phyloP scores from a whole-genome alignment of 306 rosid species.

The Abrus precatorius region DNA sequence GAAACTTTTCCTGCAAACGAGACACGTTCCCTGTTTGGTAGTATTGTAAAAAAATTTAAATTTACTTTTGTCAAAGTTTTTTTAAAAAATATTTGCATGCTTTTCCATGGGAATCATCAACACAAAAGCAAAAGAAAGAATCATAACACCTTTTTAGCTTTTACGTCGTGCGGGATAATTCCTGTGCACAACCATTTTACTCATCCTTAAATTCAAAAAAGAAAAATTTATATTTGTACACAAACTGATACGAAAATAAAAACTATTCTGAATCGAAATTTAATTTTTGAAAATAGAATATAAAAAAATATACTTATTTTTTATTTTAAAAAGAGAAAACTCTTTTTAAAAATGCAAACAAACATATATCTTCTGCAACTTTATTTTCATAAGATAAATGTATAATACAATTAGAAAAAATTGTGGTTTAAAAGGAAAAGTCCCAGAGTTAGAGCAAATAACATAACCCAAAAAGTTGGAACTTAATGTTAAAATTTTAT shows the following conservation, averaged over 20 bases:
- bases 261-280: too few relatives aligned
- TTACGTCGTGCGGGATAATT: slow-evolving; percentile 3
- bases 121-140: neutral
- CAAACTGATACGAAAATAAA: neutral
- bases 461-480: neutral
- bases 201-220: neutral
- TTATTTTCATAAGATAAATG: too few relatives aligned
- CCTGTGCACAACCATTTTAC: neutral
- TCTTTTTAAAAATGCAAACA: too few relatives aligned
- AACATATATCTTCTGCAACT: too few relatives aligned
- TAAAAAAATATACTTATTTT: too few relatives aligned
- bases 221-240: neutral
- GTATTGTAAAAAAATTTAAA: too few relatives aligned
- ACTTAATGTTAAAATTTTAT: too few relatives aligned
- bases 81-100: neutral
- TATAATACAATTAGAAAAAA: too few relatives aligned
- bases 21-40: neutral
- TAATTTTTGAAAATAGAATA: too few relatives aligned
- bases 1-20: neutral
- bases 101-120: slow-evolving; percentile 1
- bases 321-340: too few relatives aligned
- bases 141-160: neutral
- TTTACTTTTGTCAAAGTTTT: neutral
- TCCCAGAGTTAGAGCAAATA: too few relatives aligned
- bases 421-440: too few relatives aligned